Base-by-base conservation (phyloP, 1,284 basidiomycete species). In the Malassezia sympodialis region DNA sequence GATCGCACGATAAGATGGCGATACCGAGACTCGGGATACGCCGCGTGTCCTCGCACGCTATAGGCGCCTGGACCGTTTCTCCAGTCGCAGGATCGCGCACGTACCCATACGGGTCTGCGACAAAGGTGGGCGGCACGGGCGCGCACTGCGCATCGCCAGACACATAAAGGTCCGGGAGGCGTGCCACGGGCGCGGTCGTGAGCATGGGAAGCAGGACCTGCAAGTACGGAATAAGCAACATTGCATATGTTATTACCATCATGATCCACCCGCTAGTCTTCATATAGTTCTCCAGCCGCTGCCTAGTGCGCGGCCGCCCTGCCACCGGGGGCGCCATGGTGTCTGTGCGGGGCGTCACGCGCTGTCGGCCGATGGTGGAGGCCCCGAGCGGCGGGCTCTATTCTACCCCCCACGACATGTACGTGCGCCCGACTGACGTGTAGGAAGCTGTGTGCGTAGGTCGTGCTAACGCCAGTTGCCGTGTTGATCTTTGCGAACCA, bases 401-500 rank as follows among this genome's bases (percentile, higher is more conserved):
- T 17, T 41, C 27, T 1, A 17, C 27, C 24, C 27, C n/a, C 41
- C 41, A 31, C 30, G 44, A 31, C 42, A 44, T 44, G 42, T 44
- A 44, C 42, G 42, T 44, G 24, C 42, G 27, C 15, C 14, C 26
- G 6, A 28, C 49, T 50, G n/a, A 50, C 49, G 17, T 26, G 49
- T 37, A 58, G 51, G 56, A 58, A 58, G 48, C 47, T 58, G 40
- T 58, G 56, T 58, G 44, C 21, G 56, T 49, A 23, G 19, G 4
- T 8, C 5, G 7, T 41, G 23, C 56, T 49, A 23, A 53, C 42
- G 21, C 5, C 53, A 65, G 63, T 60, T 43, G 60, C 44, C 26
- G 53, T 73, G 51, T 52, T 73, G 45, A 60, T 73, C 49, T 68
- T 67, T 48, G 70, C 70, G 40, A 67, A 57, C 47, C 67, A 69